These are phyloP conservation scores for Zizania palustris DNA, from an alignment of 202 grass and related monocot genomes.

Conservation along the genomic window DNA sequence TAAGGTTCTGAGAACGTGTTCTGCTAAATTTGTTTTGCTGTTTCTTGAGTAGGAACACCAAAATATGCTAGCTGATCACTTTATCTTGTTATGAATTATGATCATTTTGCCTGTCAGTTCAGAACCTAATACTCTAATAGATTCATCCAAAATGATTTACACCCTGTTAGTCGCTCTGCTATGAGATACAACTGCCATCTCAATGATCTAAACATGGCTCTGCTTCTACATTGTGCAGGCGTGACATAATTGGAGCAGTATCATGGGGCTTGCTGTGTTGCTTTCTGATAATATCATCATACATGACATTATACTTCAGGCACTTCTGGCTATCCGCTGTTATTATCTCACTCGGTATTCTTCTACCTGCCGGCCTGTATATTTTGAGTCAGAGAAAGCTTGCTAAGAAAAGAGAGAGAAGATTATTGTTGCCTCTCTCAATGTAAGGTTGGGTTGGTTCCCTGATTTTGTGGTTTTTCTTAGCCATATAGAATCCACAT, in stretches of 20 bases:
- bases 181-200: background rate
- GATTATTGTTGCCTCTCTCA: slow-evolving; percentile 89
- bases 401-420: slow-evolving; percentile 93
- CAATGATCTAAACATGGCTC: slow-evolving; percentile 34
- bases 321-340: slow-evolving; percentile 82
- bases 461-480: slow-evolving; percentile 41
- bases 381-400: slow-evolving; percentile 90
- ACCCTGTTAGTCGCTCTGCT: background rate
- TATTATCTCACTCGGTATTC: slow-evolving; percentile 82
- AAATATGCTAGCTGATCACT: slow-evolving; percentile 10
- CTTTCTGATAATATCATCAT: slow-evolving; percentile 91
- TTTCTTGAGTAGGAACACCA: background rate
- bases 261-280: slow-evolving; percentile 86
- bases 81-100: background rate
- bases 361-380: slow-evolving; percentile 79
- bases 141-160: slow-evolving; percentile 12
- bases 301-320: slow-evolving; percentile 86
- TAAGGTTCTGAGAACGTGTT: background rate
- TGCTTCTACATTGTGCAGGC: slow-evolving; percentile 59
- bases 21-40: slow-evolving; percentile 3
- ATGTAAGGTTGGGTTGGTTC: slow-evolving; percentile 67
- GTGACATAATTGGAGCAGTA: slow-evolving; percentile 80
- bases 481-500: slow-evolving; percentile 46
- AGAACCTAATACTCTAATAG: slow-evolving; percentile 19
- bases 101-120: background rate